phyloP scores from a whole-genome alignment of 1,284 basidiomycete species.

The Apiotrichum mycotoxinovorans region DNA sequence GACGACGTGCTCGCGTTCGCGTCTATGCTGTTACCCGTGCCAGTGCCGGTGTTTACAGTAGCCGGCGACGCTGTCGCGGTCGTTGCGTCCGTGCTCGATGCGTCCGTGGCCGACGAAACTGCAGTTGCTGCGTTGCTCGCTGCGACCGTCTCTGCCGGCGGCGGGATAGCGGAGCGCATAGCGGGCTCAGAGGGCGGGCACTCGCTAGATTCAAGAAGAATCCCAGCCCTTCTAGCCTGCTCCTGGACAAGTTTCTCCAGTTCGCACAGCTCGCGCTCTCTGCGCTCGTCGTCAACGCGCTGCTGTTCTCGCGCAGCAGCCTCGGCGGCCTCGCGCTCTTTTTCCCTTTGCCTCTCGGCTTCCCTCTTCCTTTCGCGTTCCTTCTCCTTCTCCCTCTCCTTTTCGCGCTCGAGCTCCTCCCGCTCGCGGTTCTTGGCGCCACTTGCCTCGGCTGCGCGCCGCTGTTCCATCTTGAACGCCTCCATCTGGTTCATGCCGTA shows the following conservation, averaged over 20 bases:
- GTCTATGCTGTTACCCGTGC: neutral
- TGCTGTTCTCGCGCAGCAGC: constrained; percentile 27
- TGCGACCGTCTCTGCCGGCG: neutral
- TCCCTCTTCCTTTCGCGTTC: constrained; percentile 60
- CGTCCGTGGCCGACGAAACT: neutral
- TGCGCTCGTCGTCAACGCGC: constrained; percentile 25
- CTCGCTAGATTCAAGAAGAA: constrained; percentile 10
- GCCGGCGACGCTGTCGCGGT: neutral
- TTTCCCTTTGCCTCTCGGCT: constrained; percentile 32
- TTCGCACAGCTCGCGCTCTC: constrained; percentile 38
- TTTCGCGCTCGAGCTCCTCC: constrained; percentile 22
- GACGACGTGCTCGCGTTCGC: neutral
- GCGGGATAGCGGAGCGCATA: too few relatives aligned
- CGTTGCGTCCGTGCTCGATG: neutral
- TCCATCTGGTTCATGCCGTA: constrained; percentile 97
- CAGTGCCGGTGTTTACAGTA: neutral
- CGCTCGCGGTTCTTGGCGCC: constrained; percentile 31
- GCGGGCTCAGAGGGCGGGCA: neutral
- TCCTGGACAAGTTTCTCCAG: constrained; percentile 38
- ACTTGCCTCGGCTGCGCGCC: constrained; percentile 24
- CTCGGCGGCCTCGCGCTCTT: constrained; percentile 56
- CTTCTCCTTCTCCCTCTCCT: constrained; percentile 21
- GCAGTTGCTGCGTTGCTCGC: neutral
- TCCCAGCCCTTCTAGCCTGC: constrained; percentile 27
- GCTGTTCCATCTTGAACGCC: constrained; percentile 83